Evolutionary conservation across 2,329 filamentous ascomycete species (phyloP), one percentile per base, ranked within the genome.

Genomic region (Grosmannia serpens): DNA sequence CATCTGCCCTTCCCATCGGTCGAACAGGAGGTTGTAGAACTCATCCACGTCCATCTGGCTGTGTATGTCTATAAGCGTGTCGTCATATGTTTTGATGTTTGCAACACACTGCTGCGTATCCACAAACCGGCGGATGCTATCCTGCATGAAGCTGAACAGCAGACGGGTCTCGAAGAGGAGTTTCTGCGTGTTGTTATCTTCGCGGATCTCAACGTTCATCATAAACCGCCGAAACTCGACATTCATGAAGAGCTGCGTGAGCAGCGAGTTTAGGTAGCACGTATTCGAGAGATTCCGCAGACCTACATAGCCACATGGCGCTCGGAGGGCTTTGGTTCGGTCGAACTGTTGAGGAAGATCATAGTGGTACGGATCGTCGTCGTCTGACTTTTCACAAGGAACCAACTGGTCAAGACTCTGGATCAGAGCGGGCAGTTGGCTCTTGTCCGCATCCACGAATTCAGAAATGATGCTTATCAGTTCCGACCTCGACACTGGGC

Each of bases 1-100:
- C 63, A 97, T 83, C 66, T 96, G 89, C 10, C 83, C 82, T 68
- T 99, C 95, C 82, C 91, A 91, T 29, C 91, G 83, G 70, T 95
- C 91, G 65, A 97, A 94, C 0, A 99, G 79, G 5, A 96, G 79
- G 66, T 94, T 96, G 74, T 95, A 97, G 69, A 97, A 99, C 69
- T 96, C 91, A 65, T 97, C 94, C 6, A 96, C 94, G 68, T 99
- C 94, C 89, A 99, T 97, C 70, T 99, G 94, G 60, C 88, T 84
- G 58, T 86, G 84, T 29, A 95, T 86, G 70, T 97, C 91, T 62
- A 99, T 95, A 20, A 82, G 78, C 2, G 84, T 80, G 59, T 91
- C 88, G 41, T 95, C 89, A 59, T 91, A 92, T 0, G 87, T 92
- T 65, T 84, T 86, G 66, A 97, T 89, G 47, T 84, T 86, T 38